phyloP scores from a whole-genome alignment of 306 rosid genomes.

The Fragaria iinumae region DNA sequence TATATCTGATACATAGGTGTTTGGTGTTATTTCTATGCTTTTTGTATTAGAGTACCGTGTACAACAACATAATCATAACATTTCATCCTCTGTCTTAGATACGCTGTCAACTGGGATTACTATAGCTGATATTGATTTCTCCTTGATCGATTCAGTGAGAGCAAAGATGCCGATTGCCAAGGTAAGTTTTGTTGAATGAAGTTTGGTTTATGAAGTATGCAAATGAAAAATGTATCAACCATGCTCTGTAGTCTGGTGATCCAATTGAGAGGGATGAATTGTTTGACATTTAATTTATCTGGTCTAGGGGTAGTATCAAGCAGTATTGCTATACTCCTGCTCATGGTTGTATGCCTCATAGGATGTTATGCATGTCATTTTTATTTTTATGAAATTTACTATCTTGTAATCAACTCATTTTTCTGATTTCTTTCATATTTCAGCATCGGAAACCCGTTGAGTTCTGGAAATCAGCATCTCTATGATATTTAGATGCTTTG shows the following conservation, averaged over 20 bases:
- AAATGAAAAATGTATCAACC: background rate
- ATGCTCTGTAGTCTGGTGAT: background rate
- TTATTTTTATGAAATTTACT: no score
- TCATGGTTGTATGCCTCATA: background rate
- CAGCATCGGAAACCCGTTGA: constrained; percentile 90
- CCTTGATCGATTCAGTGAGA: constrained; percentile 69
- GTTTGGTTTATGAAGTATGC: background rate
- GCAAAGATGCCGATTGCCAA: constrained; percentile 79
- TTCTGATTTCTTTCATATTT: constrained; percentile 21
- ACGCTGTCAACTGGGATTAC: constrained; percentile 75
- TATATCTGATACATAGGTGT: background rate
- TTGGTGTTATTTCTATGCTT: constrained; percentile 6
- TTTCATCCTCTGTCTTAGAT: constrained; percentile 49
- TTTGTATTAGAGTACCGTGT: background rate
- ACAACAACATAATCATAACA: constrained; percentile 11
- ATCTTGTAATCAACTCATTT: background rate
- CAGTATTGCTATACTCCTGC: background rate
- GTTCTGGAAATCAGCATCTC: constrained; percentile 73
- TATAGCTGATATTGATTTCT: constrained; percentile 78
- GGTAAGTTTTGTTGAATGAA: constrained; percentile 39
- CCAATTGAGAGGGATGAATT: background rate
- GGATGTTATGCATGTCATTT: background rate
- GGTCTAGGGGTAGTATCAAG: background rate
- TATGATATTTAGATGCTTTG: constrained; percentile 30
- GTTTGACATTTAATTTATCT: background rate